phyloP scores from a whole-genome alignment of 805 yeast species.

The Metschnikowia koreensis region DNA sequence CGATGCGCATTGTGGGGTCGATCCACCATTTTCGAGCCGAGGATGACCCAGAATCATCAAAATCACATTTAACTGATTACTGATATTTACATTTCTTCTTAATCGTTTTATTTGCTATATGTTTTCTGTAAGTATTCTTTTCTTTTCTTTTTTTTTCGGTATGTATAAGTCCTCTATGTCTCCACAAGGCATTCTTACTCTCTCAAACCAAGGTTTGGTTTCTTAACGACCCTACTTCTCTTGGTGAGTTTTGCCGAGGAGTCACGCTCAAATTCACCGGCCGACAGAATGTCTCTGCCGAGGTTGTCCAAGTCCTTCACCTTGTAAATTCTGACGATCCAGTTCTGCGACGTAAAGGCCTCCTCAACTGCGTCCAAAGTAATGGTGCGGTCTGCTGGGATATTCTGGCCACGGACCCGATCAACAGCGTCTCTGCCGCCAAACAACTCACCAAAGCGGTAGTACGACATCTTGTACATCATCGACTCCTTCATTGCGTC shows the following conservation, averaged over 20 bases:
- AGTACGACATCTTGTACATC: slow-evolving; percentile 93
- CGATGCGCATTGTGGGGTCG: neutral
- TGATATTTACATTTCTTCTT: too few relatives aligned
- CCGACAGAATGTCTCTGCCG: slow-evolving; percentile 73
- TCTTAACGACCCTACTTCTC: slow-evolving; percentile 45
- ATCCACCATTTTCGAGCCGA: too few relatives aligned
- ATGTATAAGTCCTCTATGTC: neutral
- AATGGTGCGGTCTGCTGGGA: slow-evolving; percentile 48
- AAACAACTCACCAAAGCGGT: slow-evolving; percentile 75
- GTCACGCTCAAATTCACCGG: slow-evolving; percentile 50
- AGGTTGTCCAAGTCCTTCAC: slow-evolving; percentile 83
- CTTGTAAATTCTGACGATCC: slow-evolving; percentile 93
- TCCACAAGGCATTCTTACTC: slow-evolving; percentile 22
- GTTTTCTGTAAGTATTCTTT: neutral
- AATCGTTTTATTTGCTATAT: too few relatives aligned
- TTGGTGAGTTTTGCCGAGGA: slow-evolving; percentile 31
- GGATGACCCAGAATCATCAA: too few relatives aligned
- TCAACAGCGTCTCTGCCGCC: slow-evolving; percentile 65
- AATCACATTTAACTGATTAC: neutral
- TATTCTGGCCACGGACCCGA: slow-evolving; percentile 83
- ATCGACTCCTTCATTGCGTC: slow-evolving; percentile 83
- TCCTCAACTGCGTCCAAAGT: slow-evolving; percentile 81
- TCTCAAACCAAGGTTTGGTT: slow-evolving; percentile 54
- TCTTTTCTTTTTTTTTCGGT: neutral
- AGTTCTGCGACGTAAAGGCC: slow-evolving; percentile 92